These are phyloP conservation scores for Pythium myriotylum DNA, from an alignment of 352 stramenopile species.

Conservation along the genomic window DNA sequence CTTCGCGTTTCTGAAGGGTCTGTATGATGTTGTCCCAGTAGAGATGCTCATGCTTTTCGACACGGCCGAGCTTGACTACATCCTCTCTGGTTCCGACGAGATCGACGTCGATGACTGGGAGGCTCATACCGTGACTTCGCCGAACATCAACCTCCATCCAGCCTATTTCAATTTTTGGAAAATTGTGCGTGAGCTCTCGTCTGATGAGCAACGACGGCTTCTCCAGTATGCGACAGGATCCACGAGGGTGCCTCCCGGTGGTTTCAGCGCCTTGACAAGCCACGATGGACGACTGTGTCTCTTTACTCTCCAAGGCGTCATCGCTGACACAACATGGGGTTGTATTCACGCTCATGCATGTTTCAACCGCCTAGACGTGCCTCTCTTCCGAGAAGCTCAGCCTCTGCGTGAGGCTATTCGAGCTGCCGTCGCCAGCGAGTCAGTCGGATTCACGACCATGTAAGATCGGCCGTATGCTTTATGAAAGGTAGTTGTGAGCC, in stretches of 20 bases:
- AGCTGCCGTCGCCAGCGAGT: conserved; percentile 14
- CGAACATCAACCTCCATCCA: conserved; percentile 7
- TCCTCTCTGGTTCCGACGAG: conserved; percentile 90
- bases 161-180: conserved; percentile 23
- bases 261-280: conserved; percentile 32
- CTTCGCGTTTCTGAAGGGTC: conserved; percentile 76
- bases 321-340: conserved; percentile 1
- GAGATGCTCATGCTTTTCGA: conserved; percentile 91
- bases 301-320: conserved; percentile 22
- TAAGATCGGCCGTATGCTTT: conserved; percentile 1
- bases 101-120: conserved; percentile 93
- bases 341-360: conserved; percentile 12
- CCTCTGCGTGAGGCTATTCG: conserved; percentile 12
- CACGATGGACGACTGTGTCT: conserved; percentile 28
- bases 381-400: conserved; percentile 7
- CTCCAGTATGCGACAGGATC: conserved; percentile 46
- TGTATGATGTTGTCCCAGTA: conserved; percentile 92
- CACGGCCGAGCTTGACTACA: conserved; percentile 92
- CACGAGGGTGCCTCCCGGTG: conserved; percentile 32
- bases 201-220: conserved; percentile 27
- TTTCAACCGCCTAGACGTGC: conserved; percentile 7
- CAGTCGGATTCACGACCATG: conserved; percentile 19
- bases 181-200: conserved; percentile 55
- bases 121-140: conserved; percentile 47
- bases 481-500: background rate